Conservation (phyloP, 2,329 filamentous ascomycete species). For the Alternaria tenuissima region DNA sequence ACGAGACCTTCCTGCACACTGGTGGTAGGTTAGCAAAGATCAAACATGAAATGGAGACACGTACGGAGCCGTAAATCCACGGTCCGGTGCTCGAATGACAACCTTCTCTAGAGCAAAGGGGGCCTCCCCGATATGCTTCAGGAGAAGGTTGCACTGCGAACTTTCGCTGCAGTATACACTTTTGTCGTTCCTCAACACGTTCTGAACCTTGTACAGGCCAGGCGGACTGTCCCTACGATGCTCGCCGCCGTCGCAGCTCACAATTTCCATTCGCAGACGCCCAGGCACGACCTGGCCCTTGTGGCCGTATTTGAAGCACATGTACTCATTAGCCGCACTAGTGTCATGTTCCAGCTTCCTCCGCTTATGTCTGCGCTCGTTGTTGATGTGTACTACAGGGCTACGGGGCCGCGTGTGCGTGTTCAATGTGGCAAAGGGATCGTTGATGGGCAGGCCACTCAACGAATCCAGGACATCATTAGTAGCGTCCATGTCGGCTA, state of each 20-base stretch:
- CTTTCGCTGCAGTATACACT: conserved; percentile 91
- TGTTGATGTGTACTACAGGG: conserved; percentile 31
- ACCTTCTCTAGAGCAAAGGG: conserved; percentile 86
- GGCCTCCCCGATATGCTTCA: conserved; percentile 80
- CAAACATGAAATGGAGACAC: conserved; percentile 50
- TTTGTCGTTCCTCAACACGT: conserved; percentile 81
- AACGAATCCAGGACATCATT: conserved; percentile 34
- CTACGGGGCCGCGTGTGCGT: conserved; percentile 31
- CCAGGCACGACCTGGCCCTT: conserved; percentile 89
- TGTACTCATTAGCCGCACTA: conserved; percentile 30
- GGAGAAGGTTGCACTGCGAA: conserved; percentile 85
- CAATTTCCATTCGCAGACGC: conserved; percentile 82
- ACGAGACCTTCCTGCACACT: conserved; percentile 92
- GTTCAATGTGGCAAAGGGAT: conserved; percentile 21
- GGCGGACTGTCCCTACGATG: conserved; percentile 66
- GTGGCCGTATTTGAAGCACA: conserved; percentile 77
- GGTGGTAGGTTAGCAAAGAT: conserved; percentile 44
- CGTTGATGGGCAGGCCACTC: conserved; percentile 29
- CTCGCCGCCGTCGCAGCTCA: conserved; percentile 85
- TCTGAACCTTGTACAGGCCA: conserved; percentile 64
- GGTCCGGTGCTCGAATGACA: conserved; percentile 83
- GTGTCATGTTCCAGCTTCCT: conserved; percentile 53
- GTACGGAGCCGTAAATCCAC: conserved; percentile 86
- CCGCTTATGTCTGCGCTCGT: conserved; percentile 40
- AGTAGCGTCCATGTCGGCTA: conserved; percentile 32